phyloP scores from a whole-genome alignment of 2,329 filamentous ascomycete species.

The Cadophora malorum region DNA sequence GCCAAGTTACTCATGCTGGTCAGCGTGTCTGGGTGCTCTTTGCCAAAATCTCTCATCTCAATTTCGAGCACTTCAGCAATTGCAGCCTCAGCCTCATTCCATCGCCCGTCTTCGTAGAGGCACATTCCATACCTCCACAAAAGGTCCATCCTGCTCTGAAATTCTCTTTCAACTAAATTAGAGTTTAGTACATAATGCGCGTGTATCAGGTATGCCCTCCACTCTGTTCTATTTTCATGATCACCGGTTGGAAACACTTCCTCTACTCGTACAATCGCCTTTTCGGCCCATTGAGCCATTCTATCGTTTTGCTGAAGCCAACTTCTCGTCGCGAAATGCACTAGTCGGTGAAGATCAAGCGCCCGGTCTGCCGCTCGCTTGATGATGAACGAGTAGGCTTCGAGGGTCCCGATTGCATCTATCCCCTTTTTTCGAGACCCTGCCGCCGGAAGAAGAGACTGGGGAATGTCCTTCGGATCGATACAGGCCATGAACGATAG shows the following conservation, averaged over 20 bases:
- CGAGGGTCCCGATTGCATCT: slow-evolving; percentile 31
- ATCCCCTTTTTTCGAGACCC: slow-evolving; percentile 18
- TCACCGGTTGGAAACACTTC: slow-evolving; percentile 30
- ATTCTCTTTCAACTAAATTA: slow-evolving; percentile 10
- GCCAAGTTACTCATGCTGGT: neutral
- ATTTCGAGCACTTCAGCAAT: neutral
- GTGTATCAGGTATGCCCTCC: slow-evolving; percentile 33
- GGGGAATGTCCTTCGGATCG: slow-evolving; percentile 49
- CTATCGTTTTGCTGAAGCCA: slow-evolving; percentile 31
- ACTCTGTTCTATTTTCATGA: slow-evolving; percentile 29
- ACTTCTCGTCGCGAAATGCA: slow-evolving; percentile 33
- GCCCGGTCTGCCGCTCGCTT: slow-evolving; percentile 17
- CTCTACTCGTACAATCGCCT: slow-evolving; percentile 24
- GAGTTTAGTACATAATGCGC: slow-evolving; percentile 13
- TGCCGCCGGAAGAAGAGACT: slow-evolving; percentile 44
- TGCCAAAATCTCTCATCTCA: neutral
- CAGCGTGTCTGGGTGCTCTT: neutral
- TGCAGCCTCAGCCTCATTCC: neutral
- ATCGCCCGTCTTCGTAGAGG: neutral
- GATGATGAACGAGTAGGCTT: slow-evolving; percentile 34
- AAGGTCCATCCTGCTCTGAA: slow-evolving; percentile 7
- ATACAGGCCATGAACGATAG: slow-evolving; percentile 51
- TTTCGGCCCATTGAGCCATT: slow-evolving; percentile 25
- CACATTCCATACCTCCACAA: neutral
- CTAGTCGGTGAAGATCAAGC: slow-evolving; percentile 35